Evolutionary conservation across 1,284 basidiomycete species (phyloP).

Genomic region (Gymnopus androsaceus): DNA sequence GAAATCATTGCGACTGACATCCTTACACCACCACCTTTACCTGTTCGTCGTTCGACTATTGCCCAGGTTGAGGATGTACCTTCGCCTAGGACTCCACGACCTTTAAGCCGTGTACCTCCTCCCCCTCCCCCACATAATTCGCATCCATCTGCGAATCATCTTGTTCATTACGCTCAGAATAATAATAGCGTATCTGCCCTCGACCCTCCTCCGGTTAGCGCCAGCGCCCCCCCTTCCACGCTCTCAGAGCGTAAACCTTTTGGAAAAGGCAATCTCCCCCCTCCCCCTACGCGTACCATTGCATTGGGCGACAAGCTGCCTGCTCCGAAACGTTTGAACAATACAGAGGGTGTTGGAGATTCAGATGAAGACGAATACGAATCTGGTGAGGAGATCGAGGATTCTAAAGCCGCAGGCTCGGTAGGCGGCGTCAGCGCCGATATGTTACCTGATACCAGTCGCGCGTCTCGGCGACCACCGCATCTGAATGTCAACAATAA

Average conservation of each 20-base stretch:
- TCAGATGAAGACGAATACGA: slow-evolving; percentile 62
- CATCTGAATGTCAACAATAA: background rate
- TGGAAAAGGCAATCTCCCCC: slow-evolving; percentile 51
- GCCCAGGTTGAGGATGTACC: slow-evolving; percentile 3
- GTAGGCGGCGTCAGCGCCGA: slow-evolving; percentile 44
- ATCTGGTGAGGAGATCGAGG: slow-evolving; percentile 52
- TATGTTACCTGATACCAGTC: slow-evolving; percentile 78
- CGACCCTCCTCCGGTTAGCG: slow-evolving; percentile 15
- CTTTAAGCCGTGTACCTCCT: slow-evolving; percentile 1
- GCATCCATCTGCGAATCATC: slow-evolving; percentile 8
- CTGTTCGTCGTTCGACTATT: slow-evolving; percentile 13
- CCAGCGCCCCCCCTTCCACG: slow-evolving; percentile 21
- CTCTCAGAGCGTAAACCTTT: slow-evolving; percentile 46
- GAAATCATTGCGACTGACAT: background rate
- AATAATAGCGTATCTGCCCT: background rate
- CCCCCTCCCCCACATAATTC: slow-evolving; percentile 12
- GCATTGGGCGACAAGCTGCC: slow-evolving; percentile 62
- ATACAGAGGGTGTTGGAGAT: slow-evolving; percentile 43
- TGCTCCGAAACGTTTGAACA: slow-evolving; percentile 28
- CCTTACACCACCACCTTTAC: slow-evolving; percentile 18
- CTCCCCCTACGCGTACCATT: slow-evolving; percentile 74
- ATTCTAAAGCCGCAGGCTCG: too few relatives aligned
- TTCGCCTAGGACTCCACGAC: slow-evolving; percentile 3
- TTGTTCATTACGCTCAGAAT: too few relatives aligned
- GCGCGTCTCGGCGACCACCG: slow-evolving; percentile 82